Evolutionary conservation across 495 filamentous ascomycete species (phyloP).

Genomic region (Neurospora sp.): DNA sequence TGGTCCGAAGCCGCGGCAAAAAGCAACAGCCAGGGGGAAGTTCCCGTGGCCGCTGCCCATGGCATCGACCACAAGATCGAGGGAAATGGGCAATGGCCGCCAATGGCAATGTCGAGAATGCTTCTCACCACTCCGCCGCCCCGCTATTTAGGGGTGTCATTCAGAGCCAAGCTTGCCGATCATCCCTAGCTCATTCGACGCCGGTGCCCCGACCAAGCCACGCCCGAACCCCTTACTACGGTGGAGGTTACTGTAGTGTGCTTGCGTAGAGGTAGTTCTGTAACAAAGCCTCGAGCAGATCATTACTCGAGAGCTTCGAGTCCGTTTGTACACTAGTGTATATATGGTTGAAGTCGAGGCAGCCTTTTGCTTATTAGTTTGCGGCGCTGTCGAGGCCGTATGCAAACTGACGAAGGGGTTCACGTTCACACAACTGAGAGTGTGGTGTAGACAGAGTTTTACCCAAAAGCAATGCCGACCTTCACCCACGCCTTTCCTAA

Average conservation of each 20-base stretch:
- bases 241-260: not conserved
- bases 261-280: not conserved
- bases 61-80: not conserved
- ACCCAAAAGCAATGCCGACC: not conserved
- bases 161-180: not conserved
- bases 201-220: not conserved
- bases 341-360: too few species aligned
- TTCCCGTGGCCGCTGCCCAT: not conserved
- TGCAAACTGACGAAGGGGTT: not conserved
- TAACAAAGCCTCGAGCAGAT: not conserved
- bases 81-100: not conserved
- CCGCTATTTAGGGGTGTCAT: not conserved
- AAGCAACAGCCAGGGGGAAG: not conserved
- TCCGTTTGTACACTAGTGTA: not conserved
- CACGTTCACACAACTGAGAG: too few species aligned
- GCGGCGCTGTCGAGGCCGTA: not conserved
- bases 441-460: not conserved
- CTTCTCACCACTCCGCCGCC: not conserved
- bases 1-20: not conserved
- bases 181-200: not conserved
- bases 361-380: not conserved
- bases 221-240: not conserved
- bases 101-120: not conserved
- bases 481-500: not conserved
- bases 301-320: not conserved